These are phyloP conservation scores for Barnettozyma sp. DNA, from an alignment of 805 yeast genomes.

Conservation along the genomic window DNA sequence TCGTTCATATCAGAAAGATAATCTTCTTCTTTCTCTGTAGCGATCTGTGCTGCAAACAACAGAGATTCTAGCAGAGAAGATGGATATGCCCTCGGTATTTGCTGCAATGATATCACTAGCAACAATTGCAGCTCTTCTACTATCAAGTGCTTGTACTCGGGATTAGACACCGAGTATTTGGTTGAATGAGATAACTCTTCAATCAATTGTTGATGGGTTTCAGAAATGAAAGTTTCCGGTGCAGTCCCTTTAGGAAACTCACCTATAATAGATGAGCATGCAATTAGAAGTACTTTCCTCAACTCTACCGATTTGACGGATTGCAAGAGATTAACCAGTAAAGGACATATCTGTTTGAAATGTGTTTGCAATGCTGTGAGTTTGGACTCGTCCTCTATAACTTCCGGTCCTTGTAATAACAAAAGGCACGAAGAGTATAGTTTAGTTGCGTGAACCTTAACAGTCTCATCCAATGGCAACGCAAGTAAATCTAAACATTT, in stretches of 20 bases:
- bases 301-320: conserved; percentile 10
- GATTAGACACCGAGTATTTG: not conserved
- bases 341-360: conserved; percentile 14
- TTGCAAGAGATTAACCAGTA: conserved; percentile 13
- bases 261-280: conserved; percentile 15
- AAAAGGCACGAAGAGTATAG: conserved; percentile 47
- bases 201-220: conserved; percentile 8
- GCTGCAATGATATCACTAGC: not conserved
- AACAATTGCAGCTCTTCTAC: conserved; percentile 2
- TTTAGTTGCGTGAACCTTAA: conserved; percentile 42
- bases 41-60: conserved; percentile 13
- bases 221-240: conserved; percentile 11
- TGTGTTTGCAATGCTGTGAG: conserved; percentile 21
- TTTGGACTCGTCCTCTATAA: conserved; percentile 33
- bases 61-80: conserved; percentile 14
- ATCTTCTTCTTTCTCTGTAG: conserved; percentile 32
- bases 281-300: conserved; percentile 14
- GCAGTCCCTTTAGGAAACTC: conserved; percentile 22
- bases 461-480: conserved; percentile 25
- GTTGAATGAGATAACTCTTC: conserved; percentile 14
- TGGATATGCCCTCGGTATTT: conserved; percentile 2
- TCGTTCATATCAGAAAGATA: conserved; percentile 58
- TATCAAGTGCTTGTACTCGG: not conserved
- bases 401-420: conserved; percentile 47
- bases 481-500: conserved; percentile 37